These are phyloP conservation scores for Curvularia sp. DNA, from an alignment of 2,329 filamentous ascomycete species.

Conservation along the genomic window DNA sequence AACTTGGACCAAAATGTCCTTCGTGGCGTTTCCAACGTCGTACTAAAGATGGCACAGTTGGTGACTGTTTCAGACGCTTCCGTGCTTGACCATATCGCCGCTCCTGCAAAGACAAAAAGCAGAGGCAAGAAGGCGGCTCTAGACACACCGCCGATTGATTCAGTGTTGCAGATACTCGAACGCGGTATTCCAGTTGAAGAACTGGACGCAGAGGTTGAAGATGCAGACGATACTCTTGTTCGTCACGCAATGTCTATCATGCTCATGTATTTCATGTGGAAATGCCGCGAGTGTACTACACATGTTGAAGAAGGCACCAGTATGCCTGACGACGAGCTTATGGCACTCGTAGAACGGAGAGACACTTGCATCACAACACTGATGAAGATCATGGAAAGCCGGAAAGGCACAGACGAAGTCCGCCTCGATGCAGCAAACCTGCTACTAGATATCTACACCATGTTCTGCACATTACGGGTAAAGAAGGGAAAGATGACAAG, in stretches of 20 bases:
- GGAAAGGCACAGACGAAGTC: constrained; percentile 76
- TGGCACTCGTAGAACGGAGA: constrained; percentile 61
- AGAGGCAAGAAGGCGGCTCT: constrained; percentile 38
- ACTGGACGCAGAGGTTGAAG: constrained; percentile 73
- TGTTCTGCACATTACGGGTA: constrained; percentile 76
- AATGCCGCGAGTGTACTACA: constrained; percentile 64
- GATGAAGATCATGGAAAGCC: constrained; percentile 57
- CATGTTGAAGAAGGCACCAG: constrained; percentile 49
- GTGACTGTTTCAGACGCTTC: constrained; percentile 79
- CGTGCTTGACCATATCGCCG: constrained; percentile 68
- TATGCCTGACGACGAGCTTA: constrained; percentile 66
- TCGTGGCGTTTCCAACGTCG: constrained; percentile 73
- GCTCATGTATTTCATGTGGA: constrained; percentile 97
- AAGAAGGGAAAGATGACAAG: constrained; percentile 42
- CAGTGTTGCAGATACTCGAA: constrained; percentile 74
- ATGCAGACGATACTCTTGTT: constrained; percentile 80
- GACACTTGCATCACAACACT: constrained; percentile 61
- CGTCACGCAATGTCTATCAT: constrained; percentile 76
- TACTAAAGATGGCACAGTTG: constrained; percentile 82
- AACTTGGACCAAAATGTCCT: constrained; percentile 71
- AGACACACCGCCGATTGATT: constrained; percentile 64
- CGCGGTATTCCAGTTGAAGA: constrained; percentile 73
- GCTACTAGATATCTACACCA: constrained; percentile 80
- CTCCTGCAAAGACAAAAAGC: constrained; percentile 51
- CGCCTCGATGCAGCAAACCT: constrained; percentile 77